Base-by-base conservation (phyloP, 2,329 filamentous ascomycete species). In the Aspergillus neotritici region DNA sequence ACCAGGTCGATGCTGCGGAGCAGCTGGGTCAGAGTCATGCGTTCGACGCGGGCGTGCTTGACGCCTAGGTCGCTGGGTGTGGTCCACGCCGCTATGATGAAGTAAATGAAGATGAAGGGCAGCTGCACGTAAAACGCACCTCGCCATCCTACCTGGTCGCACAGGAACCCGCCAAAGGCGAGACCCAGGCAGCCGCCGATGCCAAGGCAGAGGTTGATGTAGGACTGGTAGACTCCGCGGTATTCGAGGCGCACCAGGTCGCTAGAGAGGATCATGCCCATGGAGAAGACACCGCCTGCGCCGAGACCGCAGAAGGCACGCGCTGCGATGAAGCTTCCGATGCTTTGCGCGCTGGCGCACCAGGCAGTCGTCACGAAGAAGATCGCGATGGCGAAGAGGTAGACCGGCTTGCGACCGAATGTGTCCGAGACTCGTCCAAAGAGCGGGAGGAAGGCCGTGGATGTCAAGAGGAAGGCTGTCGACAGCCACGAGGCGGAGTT, bases 401-500 rank as follows among this genome's bases (percentile, higher is more conserved):
- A 88, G 0, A 85, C 73, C 14, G 75, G 73, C 52, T 82, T 85
- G 34, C 86, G 72, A 9, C 86, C 86, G 46, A 89, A 67, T 0
- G 83, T 81, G 64, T 91, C 86, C 2, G 84, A 88, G 1, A 89
- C 62, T 2, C 86, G 77, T 3, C 85, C 86, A 50, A 87, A 78
- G 1, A 91, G 68, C 0, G 87, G 86, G 64, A 89, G 83, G 44
- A 87, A 83, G 16, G 83, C 80, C 1, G 86, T 89, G 4, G 80
- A 86, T 0, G 86, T 88, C 31, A 93, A 73, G 30, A 91, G 66
- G 51, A 89, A 91, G 0, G 84, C 80, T 0, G 86, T 91, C 2
- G 85, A 88, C 4, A 91, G 73, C 87, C 87, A 93, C 2, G 86
- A 88, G 3, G 87, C 87, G 36, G 80, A 80, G 62, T 91, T 88